Conservation (phyloP, 192 early-diverging fungal genomes). For the Dissophora ornata region DNA sequence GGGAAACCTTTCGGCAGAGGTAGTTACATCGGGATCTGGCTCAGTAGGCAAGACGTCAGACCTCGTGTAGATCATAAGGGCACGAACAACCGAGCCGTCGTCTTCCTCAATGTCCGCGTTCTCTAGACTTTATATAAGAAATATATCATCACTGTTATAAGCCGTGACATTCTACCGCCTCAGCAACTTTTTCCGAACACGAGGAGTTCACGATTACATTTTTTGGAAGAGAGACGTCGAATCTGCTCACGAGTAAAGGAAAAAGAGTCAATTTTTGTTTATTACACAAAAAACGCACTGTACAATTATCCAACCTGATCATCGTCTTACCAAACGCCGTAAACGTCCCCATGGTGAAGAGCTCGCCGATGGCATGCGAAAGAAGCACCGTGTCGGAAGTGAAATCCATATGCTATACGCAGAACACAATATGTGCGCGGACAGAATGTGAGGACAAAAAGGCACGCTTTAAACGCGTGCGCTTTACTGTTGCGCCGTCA, state of each 20-base stretch:
- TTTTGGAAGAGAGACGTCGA: slow-evolving; percentile 24
- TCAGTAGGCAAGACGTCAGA: slow-evolving; percentile 37
- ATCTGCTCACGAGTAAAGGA: slow-evolving; percentile 6
- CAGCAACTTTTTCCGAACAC: no score
- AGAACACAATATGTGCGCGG: no score
- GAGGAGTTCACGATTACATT: slow-evolving; percentile 14
- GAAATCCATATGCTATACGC: slow-evolving; percentile 52
- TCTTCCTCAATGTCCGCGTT: slow-evolving; percentile 20
- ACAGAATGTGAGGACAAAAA: no score
- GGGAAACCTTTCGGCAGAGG: background rate
- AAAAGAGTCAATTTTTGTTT: no score
- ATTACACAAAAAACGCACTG: no score
- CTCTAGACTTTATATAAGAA: slow-evolving; percentile 2
- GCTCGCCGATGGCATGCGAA: slow-evolving; percentile 39
- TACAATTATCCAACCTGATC: no score
- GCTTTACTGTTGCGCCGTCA: no score
- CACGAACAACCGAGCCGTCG: slow-evolving; percentile 18
- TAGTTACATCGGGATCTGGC: slow-evolving; percentile 28
- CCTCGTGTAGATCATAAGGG: slow-evolving; percentile 45
- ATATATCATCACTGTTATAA: no score
- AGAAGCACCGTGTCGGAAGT: slow-evolving; percentile 33
- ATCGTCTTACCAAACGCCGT: slow-evolving; percentile 38
- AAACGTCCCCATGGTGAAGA: slow-evolving; percentile 52
- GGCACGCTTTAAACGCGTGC: no score
- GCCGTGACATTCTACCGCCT: no score